Evolutionary conservation across 768 basidiomycete species (phyloP).

Genomic region (Macrocybe gigantea): DNA sequence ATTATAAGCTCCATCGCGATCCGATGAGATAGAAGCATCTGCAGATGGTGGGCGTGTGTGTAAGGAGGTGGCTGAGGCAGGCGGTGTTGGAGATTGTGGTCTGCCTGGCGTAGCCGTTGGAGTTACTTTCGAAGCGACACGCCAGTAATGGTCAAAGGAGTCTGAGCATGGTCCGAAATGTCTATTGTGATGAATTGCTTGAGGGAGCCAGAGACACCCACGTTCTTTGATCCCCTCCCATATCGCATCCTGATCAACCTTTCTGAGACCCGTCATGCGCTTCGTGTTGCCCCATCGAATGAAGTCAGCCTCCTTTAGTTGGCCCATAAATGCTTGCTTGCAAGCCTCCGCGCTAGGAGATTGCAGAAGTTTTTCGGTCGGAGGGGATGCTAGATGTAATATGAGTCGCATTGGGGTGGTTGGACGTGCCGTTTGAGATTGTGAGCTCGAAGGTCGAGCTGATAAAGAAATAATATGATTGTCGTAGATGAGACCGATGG

Average conservation of each 20-base stretch:
- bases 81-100: slow-evolving; percentile 45
- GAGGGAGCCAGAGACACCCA: slow-evolving; percentile 33
- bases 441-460: slow-evolving; percentile 40
- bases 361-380: slow-evolving; percentile 78
- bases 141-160: slow-evolving; percentile 94
- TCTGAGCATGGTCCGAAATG: slow-evolving; percentile 42
- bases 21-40: slow-evolving; percentile 46
- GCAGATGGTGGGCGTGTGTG: slow-evolving; percentile 62
- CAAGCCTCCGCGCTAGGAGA: slow-evolving; percentile 79
- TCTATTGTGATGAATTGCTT: background rate
- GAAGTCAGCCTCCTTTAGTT: slow-evolving; percentile 95
- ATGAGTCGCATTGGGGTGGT: slow-evolving; percentile 68
- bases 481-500: slow-evolving; percentile 91
- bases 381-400: slow-evolving; percentile 84
- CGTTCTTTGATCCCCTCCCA: slow-evolving; percentile 97
- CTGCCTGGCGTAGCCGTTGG: slow-evolving; percentile 69
- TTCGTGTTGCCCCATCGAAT: slow-evolving; percentile 96
- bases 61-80: slow-evolving; percentile 50
- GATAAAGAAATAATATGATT: slow-evolving; percentile 66
- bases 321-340: slow-evolving; percentile 93
- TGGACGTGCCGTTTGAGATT: slow-evolving; percentile 23
- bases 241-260: slow-evolving; percentile 90
- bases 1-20: slow-evolving; percentile 81
- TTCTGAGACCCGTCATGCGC: slow-evolving; percentile 84
- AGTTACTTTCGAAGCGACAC: slow-evolving; percentile 88